Conservation (phyloP, 306 rosid species). For the Glycine tomentella region DNA sequence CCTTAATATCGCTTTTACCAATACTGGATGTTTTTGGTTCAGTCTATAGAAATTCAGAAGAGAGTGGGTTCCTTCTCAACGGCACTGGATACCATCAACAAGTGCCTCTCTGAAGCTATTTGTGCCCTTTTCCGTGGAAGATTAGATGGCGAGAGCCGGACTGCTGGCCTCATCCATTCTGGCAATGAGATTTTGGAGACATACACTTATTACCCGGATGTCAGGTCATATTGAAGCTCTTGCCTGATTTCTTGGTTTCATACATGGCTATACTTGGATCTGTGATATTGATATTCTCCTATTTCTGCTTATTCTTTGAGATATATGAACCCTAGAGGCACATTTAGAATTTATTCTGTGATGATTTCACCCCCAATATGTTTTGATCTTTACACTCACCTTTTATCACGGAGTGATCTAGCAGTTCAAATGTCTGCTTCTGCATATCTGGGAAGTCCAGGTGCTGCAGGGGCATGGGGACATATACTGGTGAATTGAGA, state of each 20-base stretch:
- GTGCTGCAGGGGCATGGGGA: neutral
- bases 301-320: slow-evolving; percentile 17
- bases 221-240: slow-evolving; percentile 65
- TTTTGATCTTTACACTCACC: slow-evolving; percentile 4
- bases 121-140: slow-evolving; percentile 93
- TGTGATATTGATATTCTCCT: slow-evolving; percentile 18
- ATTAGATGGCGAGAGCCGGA: slow-evolving; percentile 92
- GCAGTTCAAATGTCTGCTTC: slow-evolving; percentile 27
- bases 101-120: slow-evolving; percentile 94
- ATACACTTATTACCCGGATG: slow-evolving; percentile 74
- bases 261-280: slow-evolving; percentile 23
- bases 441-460: slow-evolving; percentile 24
- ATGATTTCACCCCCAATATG: slow-evolving; percentile 19
- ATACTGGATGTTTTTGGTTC: slow-evolving; percentile 39
- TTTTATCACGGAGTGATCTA: slow-evolving; percentile 26
- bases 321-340: neutral
- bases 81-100: slow-evolving; percentile 93
- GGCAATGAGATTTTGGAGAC: slow-evolving; percentile 93
- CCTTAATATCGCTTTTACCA: slow-evolving; percentile 30
- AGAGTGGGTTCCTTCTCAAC: slow-evolving; percentile 93
- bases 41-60: slow-evolving; percentile 96
- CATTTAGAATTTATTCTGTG: slow-evolving; percentile 30
- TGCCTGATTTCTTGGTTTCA: slow-evolving; percentile 17
- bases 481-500: slow-evolving; percentile 16
- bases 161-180: slow-evolving; percentile 87